These are phyloP conservation scores for Puccinia hordei DNA, from an alignment of 1,284 basidiomycete genomes.

Conservation along the genomic window DNA sequence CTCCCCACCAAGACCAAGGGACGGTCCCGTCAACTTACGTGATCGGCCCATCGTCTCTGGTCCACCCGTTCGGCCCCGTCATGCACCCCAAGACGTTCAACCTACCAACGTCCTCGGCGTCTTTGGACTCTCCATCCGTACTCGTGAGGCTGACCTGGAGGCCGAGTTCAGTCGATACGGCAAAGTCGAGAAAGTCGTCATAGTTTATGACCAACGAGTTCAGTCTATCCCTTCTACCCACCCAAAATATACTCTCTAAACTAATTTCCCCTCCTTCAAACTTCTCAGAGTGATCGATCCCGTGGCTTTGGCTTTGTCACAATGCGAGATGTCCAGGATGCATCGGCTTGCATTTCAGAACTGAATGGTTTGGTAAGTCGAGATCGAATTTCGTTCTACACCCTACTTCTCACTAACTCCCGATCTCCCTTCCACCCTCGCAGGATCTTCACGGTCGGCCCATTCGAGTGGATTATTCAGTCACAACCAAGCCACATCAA, in stretches of 20 bases:
- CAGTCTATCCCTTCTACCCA: constrained; percentile 14
- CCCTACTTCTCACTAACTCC: neutral
- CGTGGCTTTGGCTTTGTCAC: constrained; percentile 97
- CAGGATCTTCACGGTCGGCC: constrained; percentile 90
- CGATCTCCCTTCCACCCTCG: neutral
- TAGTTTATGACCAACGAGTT: constrained; percentile 95
- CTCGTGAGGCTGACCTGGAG: constrained; percentile 87
- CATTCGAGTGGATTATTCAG: constrained; percentile 94
- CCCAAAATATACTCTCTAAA: neutral
- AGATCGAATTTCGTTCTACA: constrained; percentile 1
- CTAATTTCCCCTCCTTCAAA: neutral
- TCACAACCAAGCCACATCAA: constrained; percentile 87
- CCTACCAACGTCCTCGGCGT: constrained; percentile 90
- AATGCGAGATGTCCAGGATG: constrained; percentile 85
- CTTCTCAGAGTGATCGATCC: constrained; percentile 79
- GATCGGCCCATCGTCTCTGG: constrained; percentile 35
- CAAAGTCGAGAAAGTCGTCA: constrained; percentile 89
- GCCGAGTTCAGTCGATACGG: constrained; percentile 88
- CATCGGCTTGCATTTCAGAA: constrained; percentile 80
- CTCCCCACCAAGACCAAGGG: constrained; percentile 39
- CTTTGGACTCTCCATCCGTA: constrained; percentile 92
- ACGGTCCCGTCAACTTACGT: constrained; percentile 52
- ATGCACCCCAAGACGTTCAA: constrained; percentile 62
- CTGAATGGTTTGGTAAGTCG: constrained; percentile 82
- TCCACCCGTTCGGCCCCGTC: constrained; percentile 24